Evolutionary conservation across 495 filamentous ascomycete species (phyloP), one percentile per base, ranked within the genome.

Genomic region (Talaromyces trachyspermus): DNA sequence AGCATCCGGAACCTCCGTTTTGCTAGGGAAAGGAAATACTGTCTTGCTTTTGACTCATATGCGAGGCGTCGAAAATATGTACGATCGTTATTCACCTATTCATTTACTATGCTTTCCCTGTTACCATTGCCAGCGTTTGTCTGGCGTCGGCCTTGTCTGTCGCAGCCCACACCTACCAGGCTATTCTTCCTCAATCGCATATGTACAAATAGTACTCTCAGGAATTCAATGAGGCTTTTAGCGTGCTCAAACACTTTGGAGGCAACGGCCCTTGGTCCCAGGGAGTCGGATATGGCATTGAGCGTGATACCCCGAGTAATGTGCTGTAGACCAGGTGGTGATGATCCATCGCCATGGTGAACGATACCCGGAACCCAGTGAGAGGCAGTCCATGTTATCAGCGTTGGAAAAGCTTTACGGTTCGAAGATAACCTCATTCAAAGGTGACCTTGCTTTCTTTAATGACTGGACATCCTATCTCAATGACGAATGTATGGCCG

Each of bases 401-500:
- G 38, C 36, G 2, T 48, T 61, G 8, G 37, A 47, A 2, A 61
- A 61, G 43, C 32, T 61, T 2, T 36, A 55, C 41, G 46, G 27
- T 27, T 47, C 48, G 15, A 37, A 49, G 8, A 26, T 52, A 14
- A 39, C 26, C 4, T 56, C 57, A 4, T 54, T 65, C 15, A 57
- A 58, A 17, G 75, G 69, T 8, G 59, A 70, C 46, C 63, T 79
- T 2, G 55, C 60, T 8, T 79, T 79, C 50, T 49, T 70, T 37
- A 70, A 76, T 43, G 44, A 62, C 25, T 79, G 75, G 75, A 54
- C 67, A 22, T 78, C 72, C 48, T 76, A 74, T 42, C 64, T 73
- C 43, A 43, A 63, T n/a, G 56, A 64, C 61, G 48, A 46, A 32
- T 51, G 51, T 29, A 40, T 48, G 43, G 59, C 62, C 48, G 47